phyloP scores from a whole-genome alignment of 2,329 filamentous ascomycete genomes.

The Colletotrichum karsti region DNA sequence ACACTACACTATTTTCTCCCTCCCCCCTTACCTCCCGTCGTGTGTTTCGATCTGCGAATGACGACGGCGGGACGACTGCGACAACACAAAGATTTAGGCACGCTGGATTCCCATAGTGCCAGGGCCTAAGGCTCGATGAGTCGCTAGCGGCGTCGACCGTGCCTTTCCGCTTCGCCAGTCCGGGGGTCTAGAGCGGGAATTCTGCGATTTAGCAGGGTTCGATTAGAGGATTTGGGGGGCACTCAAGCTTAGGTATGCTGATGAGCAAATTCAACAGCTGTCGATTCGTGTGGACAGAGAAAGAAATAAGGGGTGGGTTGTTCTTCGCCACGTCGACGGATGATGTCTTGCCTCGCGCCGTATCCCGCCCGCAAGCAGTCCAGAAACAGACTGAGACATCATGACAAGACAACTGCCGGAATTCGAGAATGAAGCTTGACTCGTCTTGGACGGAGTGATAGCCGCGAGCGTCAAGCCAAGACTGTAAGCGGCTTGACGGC shows the following conservation, averaged over 20 bases:
- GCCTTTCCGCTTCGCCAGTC: not conserved
- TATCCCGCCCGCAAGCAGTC: not conserved
- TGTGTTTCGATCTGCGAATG: not conserved
- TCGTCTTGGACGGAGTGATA: not conserved
- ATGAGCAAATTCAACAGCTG: too few species aligned
- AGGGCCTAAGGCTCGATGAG: not conserved
- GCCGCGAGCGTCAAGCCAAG: not conserved
- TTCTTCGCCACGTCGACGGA: not conserved
- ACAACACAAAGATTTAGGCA: not conserved
- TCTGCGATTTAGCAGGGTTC: not conserved
- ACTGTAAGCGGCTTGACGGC: not conserved
- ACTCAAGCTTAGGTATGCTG: too few species aligned
- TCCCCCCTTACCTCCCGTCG: not conserved
- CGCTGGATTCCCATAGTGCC: not conserved
- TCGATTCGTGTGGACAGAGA: too few species aligned
- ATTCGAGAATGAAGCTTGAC: not conserved
- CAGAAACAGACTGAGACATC: not conserved
- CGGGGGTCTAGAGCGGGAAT: not conserved
- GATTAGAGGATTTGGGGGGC: too few species aligned
- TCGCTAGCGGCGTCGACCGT: constrained; percentile 1
- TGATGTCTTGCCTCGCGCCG: not conserved
- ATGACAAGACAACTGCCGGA: not conserved
- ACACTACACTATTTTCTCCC: not conserved
- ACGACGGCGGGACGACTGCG: not conserved
- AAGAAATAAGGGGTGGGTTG: not conserved